Base-by-base conservation (phyloP, 2,329 filamentous ascomycete genomes). In the Fonsecaea multimorphosa region DNA sequence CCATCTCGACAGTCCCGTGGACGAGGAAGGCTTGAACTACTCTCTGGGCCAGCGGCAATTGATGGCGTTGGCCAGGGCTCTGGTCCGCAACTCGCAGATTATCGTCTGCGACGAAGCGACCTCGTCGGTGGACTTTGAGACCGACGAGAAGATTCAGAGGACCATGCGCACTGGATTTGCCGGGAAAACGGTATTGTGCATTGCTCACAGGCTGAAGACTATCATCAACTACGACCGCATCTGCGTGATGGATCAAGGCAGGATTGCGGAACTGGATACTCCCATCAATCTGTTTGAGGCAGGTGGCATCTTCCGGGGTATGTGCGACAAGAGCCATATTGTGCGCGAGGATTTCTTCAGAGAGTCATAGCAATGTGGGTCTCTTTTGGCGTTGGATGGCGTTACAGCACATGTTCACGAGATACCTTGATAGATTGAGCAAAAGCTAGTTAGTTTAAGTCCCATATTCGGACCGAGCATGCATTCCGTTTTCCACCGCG, bases 31-130 rank as follows among this genome's bases (percentile, higher is more conserved):
- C 0, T 85, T 97, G 67, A 98, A 98, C 79, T 97, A 97, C 82
- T 96, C 92, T 0, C 88, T 98, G 9, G 94, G 94, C 6, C 94
- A 98, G 80, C 88, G 95, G 2, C 95, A 98, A 78, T 86, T 98
- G 56, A 96, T 98, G 91, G 95, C 95, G 0, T 84, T 99, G 0
- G 93, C 93, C 0, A 89, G 95, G 0, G 95, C 95, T 0, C 86
- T 99, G 1, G 94, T 98, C 3, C 89, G 94, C 40, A 88, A 89
- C 51, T 91, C 89, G 0, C 92, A 91, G 72, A 97, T 98, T 78
- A 97, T 98, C 72, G 89, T 99, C 57, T 97, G 94, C 78, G 95
- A 99, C 81, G 95, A 99, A 78, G 95, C 95, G 0, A 99, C 95
- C 0, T 92, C 89, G 1, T 91, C 87, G 0, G 93, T 98, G 7